phyloP scores from a whole-genome alignment of 768 basidiomycete genomes.

The Rhizopogon vesiculosus region DNA sequence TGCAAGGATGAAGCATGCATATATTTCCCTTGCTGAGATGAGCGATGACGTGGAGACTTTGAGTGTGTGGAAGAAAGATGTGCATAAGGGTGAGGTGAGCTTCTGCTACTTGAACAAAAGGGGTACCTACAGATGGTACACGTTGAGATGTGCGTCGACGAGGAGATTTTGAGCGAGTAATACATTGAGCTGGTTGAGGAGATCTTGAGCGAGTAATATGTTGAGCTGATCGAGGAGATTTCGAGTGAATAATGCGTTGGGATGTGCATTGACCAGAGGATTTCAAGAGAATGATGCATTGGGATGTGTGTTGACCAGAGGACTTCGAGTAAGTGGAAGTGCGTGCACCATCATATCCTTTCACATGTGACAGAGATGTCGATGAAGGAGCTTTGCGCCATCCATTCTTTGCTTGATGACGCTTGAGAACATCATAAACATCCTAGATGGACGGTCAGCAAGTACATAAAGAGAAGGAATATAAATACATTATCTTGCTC shows the following conservation, averaged over 20 bases:
- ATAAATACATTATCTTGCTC: not conserved
- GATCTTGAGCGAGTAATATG: not conserved
- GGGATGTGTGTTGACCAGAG: not conserved
- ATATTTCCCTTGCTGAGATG: not conserved
- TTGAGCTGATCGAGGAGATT: not conserved
- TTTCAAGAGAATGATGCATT: too few relatives aligned
- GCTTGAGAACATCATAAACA: not conserved
- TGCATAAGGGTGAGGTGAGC: not conserved
- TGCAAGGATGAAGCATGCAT: not conserved
- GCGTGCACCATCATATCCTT: not conserved
- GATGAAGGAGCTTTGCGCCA: not conserved
- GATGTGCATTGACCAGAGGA: too few relatives aligned
- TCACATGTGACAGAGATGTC: not conserved
- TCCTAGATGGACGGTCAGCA: not conserved
- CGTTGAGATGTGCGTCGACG: too few relatives aligned
- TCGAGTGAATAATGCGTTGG: not conserved
- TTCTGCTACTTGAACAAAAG: not conserved
- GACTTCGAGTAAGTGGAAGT: not conserved
- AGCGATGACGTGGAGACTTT: not conserved
- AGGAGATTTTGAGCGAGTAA: not conserved
- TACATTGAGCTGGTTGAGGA: not conserved
- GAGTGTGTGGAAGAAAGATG: not conserved
- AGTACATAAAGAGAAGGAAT: not conserved
- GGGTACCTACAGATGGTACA: not conserved
- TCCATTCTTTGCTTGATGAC: not conserved